Evolutionary conservation across 208 protist species (phyloP).

Genomic region (Naegleria lovaniensis): DNA sequence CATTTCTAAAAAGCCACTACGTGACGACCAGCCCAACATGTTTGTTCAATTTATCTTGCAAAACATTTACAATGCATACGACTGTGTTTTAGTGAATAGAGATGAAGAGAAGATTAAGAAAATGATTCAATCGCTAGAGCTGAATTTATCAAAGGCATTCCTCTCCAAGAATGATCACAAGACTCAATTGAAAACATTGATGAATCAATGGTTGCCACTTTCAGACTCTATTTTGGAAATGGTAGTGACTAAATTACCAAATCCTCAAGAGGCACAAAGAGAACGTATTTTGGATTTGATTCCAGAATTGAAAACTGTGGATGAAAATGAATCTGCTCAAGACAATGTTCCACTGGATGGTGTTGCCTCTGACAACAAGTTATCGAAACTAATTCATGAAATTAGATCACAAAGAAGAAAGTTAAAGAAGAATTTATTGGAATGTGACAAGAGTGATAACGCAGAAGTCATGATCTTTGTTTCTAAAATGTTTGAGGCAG

Average conservation of each 20-base stretch:
- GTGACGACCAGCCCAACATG: slow-evolving; percentile 71
- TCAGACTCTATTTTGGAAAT: slow-evolving; percentile 73
- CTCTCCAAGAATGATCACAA: slow-evolving; percentile 29
- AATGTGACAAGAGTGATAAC: slow-evolving; percentile 35
- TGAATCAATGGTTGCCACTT: slow-evolving; percentile 87
- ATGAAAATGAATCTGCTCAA: neutral
- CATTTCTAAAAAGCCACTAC: slow-evolving; percentile 59
- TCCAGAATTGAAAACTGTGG: slow-evolving; percentile 48
- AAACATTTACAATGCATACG: slow-evolving; percentile 87
- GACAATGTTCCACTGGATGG: neutral
- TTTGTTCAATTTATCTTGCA: slow-evolving; percentile 92
- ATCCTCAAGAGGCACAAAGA: slow-evolving; percentile 70
- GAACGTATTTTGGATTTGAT: slow-evolving; percentile 61
- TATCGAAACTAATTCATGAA: neutral
- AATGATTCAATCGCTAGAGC: slow-evolving; percentile 54
- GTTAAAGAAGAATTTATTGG: slow-evolving; percentile 38
- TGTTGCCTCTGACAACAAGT: neutral
- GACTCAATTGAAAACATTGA: slow-evolving; percentile 46
- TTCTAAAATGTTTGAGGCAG: slow-evolving; percentile 47
- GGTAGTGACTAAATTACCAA: slow-evolving; percentile 71
- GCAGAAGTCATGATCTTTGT: slow-evolving; percentile 46
- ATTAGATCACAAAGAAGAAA: slow-evolving; percentile 63
- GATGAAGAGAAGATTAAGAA: slow-evolving; percentile 61
- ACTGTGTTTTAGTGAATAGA: neutral
- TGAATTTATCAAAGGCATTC: slow-evolving; percentile 47